Evolutionary conservation across 2,329 filamentous ascomycete genomes (phyloP).

Genomic region (Scedosporium aurantiacum): DNA sequence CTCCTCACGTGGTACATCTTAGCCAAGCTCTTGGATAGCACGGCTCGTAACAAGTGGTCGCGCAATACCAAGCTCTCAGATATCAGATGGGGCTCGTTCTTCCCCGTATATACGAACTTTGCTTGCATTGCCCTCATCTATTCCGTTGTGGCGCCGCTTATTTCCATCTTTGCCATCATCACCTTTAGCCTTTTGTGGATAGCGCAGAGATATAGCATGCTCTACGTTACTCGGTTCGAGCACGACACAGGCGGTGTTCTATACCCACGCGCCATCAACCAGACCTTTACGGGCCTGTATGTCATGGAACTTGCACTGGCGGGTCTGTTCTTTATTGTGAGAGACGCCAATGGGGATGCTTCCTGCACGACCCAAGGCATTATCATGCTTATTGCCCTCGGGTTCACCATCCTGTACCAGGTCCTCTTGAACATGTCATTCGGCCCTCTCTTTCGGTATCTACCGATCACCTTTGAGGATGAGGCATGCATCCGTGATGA

Average conservation of each 20-base stretch:
- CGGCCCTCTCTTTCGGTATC: constrained; percentile 70
- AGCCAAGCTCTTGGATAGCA: constrained; percentile 72
- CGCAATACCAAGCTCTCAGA: constrained; percentile 68
- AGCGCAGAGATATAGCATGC: constrained; percentile 90
- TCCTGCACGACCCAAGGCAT: constrained; percentile 68
- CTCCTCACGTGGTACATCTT: constrained; percentile 74
- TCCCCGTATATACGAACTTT: constrained; percentile 93
- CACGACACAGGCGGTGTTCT: constrained; percentile 86
- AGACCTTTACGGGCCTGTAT: constrained; percentile 89
- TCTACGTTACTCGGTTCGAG: constrained; percentile 85
- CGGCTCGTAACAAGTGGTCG: constrained; percentile 69
- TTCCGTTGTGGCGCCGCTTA: constrained; percentile 77
- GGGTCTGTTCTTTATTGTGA: constrained; percentile 75
- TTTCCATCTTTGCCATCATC: constrained; percentile 84
- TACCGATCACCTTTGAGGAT: constrained; percentile 92
- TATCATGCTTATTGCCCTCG: constrained; percentile 66
- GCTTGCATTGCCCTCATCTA: constrained; percentile 89
- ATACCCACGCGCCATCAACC: constrained; percentile 87
- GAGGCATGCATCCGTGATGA: constrained; percentile 87
- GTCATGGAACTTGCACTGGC: constrained; percentile 87
- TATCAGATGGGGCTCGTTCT: constrained; percentile 86
- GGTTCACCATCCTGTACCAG: constrained; percentile 69
- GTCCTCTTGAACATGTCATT: constrained; percentile 73
- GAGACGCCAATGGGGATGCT: constrained; percentile 39
- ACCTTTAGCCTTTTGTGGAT: constrained; percentile 89